Conservation (phyloP, 148 eudicot genomes). For the Spergularia marina region DNA sequence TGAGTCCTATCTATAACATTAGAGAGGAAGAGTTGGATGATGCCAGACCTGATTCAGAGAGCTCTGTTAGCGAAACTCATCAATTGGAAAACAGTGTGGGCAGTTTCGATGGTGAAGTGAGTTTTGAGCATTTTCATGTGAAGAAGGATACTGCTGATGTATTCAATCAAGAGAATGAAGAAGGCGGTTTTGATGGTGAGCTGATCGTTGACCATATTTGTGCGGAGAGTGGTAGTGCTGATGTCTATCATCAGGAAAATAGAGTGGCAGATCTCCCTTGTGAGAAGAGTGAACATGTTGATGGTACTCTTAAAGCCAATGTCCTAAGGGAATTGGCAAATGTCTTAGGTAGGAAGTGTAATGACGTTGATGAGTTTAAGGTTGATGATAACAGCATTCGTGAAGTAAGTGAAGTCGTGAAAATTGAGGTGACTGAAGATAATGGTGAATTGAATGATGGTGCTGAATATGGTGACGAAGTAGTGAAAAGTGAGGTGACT, state of each 20-base stretch:
- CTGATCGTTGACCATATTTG: slow-evolving; percentile 11
- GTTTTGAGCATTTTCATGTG: slow-evolving; percentile 21
- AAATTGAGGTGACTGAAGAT: background rate
- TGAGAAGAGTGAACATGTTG: background rate
- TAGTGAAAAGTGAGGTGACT: slow-evolving; percentile 6
- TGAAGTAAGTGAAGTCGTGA: slow-evolving; percentile 13
- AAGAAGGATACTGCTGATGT: slow-evolving; percentile 22
- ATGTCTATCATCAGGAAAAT: background rate
- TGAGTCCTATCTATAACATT: slow-evolving; percentile 6
- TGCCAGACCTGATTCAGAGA: slow-evolving; percentile 4
- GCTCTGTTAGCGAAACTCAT: slow-evolving; percentile 16
- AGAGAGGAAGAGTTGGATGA: slow-evolving; percentile 24
- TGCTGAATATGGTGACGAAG: slow-evolving; percentile 12
- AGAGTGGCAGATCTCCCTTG: background rate
- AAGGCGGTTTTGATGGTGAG: slow-evolving; percentile 4
- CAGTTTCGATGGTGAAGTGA: slow-evolving; percentile 20
- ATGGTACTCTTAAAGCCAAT: background rate
- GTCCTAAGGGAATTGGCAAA: background rate
- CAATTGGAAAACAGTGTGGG: slow-evolving; percentile 13
- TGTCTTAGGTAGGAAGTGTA: background rate
- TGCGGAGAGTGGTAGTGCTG: slow-evolving; percentile 5
- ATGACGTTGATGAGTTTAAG: slow-evolving; percentile 8
- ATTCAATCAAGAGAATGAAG: slow-evolving; percentile 13
- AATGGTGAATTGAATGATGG: slow-evolving; percentile 28
- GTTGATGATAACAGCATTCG: background rate